Conservation (phyloP, 228 moss, liverwort and hornwort species). For the Sphagnum magellanicum region DNA sequence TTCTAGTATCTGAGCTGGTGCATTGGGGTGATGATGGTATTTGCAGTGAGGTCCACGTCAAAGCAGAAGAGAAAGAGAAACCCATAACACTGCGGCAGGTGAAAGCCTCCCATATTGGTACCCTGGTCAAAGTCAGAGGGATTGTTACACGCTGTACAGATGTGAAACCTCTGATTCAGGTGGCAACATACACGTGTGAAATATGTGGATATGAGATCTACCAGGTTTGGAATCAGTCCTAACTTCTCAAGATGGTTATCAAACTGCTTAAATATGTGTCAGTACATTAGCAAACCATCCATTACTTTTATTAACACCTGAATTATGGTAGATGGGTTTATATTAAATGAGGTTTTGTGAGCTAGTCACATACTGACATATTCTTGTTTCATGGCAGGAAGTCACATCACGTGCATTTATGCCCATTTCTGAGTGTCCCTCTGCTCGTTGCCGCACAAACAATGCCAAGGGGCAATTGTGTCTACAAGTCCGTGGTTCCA, state of each 20-base stretch:
- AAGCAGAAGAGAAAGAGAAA: slow-evolving; percentile 40
- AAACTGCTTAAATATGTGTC: too few species aligned
- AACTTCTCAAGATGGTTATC: background rate
- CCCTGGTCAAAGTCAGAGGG: slow-evolving; percentile 93
- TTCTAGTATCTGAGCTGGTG: background rate
- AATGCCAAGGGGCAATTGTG: slow-evolving; percentile 72
- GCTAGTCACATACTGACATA: too few species aligned
- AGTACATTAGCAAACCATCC: too few species aligned
- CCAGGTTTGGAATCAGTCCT: slow-evolving; percentile 41
- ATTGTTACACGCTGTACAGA: slow-evolving; percentile 96
- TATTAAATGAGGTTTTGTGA: too few species aligned
- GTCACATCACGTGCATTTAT: slow-evolving; percentile 90
- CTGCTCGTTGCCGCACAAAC: slow-evolving; percentile 66
- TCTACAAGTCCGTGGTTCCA: slow-evolving; percentile 94
- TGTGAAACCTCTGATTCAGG: slow-evolving; percentile 96
- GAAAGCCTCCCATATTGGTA: slow-evolving; percentile 82
- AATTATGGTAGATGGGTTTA: too few species aligned
- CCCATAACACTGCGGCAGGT: slow-evolving; percentile 73
- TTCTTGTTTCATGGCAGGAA: slow-evolving; percentile 36
- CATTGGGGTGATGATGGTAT: background rate
- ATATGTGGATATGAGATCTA: slow-evolving; percentile 94
- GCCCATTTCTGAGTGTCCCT: slow-evolving; percentile 87
- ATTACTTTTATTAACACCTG: too few species aligned
- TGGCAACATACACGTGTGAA: slow-evolving; percentile 95
- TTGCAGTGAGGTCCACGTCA: slow-evolving; percentile 74